Evolutionary conservation across 371 early-diverging fungal species (phyloP), one percentile per base, ranked within the genome.

Genomic region (Mycotypha africana): DNA sequence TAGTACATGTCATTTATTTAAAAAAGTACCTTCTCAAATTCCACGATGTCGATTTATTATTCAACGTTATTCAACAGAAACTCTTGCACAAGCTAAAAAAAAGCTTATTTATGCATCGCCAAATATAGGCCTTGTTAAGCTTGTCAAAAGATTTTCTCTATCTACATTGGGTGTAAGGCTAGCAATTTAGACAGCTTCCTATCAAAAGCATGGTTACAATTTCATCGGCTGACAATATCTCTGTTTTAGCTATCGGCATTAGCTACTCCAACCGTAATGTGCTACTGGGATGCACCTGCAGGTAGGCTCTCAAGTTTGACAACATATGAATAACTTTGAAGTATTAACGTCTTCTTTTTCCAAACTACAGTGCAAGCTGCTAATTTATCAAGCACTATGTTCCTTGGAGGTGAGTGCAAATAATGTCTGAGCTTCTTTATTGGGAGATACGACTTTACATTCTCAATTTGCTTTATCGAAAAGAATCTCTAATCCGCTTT

Each of bases 241-340:
- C n/a, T n/a, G n/a, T n/a, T n/a, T n/a, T n/a, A n/a, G n/a, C n/a
- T n/a, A n/a, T n/a, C n/a, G n/a, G 62, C 66, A 16, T 12, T 65
- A 19, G 55, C 70, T 1, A 58, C 74, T 9, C 70, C 70, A 12
- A 55, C 63, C 4, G 39, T 74, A 4, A 43, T 69, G 49, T 65
- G 65, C 45, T 67, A 70, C 30, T 74, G 70, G 74, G 59, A 69
- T 14, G 53, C 49, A 1, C 68, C 70, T 23, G 70, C 64, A 40
- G n/a, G n/a, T n/a, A n/a, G n/a, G n/a, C n/a, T n/a, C n/a, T n/a
- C n/a, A n/a, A n/a, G n/a, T n/a, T n/a, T n/a, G n/a, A n/a, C n/a
- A n/a, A n/a, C n/a, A n/a, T n/a, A n/a, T n/a, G n/a, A n/a, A n/a
- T n/a, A n/a, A n/a, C n/a, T n/a, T n/a, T n/a, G n/a, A n/a, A n/a